A percentile compares a stretch with the other conserved stretches of the same genome.
Conservation (phyloP, 2,329 filamentous ascomycete species). For the Trichophyton equinum region DNA sequence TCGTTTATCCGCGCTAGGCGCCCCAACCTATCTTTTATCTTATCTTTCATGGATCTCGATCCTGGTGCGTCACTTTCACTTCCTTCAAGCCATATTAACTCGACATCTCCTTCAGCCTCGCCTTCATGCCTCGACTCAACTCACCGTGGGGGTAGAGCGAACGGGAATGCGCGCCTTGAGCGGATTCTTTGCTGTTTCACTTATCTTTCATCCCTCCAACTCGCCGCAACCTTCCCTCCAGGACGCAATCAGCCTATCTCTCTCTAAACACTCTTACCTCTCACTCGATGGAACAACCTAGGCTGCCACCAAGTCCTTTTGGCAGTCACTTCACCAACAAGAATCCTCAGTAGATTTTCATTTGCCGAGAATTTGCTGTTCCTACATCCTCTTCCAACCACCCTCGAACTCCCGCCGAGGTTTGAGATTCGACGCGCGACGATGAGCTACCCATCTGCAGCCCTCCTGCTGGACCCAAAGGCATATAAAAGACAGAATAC, state of each 20-base stretch:
- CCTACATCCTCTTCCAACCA: background rate
- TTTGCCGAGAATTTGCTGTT: background rate
- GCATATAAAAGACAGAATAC: slow-evolving; percentile 25
- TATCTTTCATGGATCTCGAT: background rate
- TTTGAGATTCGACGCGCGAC: background rate
- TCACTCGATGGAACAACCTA: background rate
- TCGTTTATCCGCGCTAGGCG: background rate
- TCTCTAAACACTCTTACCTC: background rate
- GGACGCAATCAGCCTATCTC: background rate
- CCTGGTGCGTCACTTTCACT: background rate
- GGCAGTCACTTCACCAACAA: background rate
- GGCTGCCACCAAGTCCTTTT: background rate
- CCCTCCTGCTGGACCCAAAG: slow-evolving; percentile 34
- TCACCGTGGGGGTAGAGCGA: background rate
- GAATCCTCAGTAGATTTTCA: background rate
- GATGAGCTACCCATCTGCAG: slow-evolving; percentile 24
- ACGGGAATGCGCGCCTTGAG: background rate
- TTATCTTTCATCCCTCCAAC: background rate
- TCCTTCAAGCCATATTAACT: background rate
- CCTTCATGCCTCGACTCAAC: background rate
- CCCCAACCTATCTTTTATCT: background rate
- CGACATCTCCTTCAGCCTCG: background rate
- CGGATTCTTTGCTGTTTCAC: background rate
- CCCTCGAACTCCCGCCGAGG: background rate
- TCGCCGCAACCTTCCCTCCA: background rate